Conservation (phyloP, 768 basidiomycete species). For the Suillus plorans region DNA sequence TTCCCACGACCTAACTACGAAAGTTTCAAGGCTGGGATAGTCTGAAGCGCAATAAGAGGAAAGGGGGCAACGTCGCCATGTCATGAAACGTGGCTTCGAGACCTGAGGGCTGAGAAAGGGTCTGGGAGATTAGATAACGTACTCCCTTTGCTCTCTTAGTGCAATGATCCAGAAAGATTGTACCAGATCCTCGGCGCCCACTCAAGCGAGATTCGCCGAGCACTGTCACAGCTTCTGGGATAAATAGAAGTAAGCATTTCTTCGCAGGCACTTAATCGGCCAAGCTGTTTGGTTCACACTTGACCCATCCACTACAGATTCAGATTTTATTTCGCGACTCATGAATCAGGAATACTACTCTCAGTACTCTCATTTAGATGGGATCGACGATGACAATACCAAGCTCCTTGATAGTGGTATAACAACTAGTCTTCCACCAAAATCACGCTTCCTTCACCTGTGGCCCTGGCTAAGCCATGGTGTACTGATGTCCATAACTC, state of each 20-base stretch:
- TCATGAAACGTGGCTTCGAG: not conserved
- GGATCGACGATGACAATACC: not conserved
- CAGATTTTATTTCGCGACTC: not conserved
- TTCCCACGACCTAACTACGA: not conserved
- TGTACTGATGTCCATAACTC: not conserved
- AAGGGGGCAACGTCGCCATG: not conserved
- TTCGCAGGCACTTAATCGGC: too few species aligned
- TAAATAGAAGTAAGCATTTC: not conserved
- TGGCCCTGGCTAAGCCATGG: constrained; percentile 9
- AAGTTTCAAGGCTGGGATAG: not conserved
- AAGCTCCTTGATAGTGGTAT: not conserved
- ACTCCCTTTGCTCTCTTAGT: not conserved
- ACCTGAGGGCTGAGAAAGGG: not conserved
- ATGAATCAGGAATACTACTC: not conserved
- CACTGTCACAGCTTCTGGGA: not conserved
- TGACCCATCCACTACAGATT: not conserved
- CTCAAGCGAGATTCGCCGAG: not conserved
- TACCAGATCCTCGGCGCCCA: not conserved
- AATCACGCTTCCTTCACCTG: not conserved
- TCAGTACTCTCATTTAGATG: not conserved
- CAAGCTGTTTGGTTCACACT: not conserved
- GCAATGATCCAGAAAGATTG: not conserved
- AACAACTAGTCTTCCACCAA: not conserved
- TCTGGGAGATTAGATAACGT: not conserved
- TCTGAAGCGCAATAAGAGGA: not conserved